These are phyloP conservation scores for Leptomonas seymouri DNA, from an alignment of 208 protist genomes.

Conservation along the genomic window DNA sequence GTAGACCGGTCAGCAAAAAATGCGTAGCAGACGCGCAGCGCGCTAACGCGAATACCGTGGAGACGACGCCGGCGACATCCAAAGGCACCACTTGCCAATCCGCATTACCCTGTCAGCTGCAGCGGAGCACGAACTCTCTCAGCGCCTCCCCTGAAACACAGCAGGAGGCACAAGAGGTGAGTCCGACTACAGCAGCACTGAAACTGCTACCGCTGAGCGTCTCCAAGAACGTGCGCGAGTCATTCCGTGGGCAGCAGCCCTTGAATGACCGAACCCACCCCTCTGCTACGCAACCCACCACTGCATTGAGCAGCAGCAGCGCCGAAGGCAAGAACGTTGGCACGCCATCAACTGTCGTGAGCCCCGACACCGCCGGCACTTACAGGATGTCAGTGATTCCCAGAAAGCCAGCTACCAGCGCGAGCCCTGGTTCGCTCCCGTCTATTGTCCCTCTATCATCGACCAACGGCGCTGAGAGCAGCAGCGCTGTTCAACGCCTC, in stretches of 20 bases:
- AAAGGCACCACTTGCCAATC: neutral
- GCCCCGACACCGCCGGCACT: neutral
- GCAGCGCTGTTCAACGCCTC: neutral
- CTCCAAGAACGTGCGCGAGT: neutral
- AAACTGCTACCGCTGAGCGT: neutral
- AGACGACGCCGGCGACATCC: neutral
- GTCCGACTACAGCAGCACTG: neutral
- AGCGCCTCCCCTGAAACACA: conserved; percentile 1
- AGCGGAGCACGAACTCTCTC: conserved; percentile 13
- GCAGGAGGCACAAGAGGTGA: neutral
- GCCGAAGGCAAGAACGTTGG: neutral
- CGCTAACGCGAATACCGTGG: neutral
- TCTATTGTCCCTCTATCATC: neutral
- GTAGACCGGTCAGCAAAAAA: too few species aligned
- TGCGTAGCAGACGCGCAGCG: neutral
- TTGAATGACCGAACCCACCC: neutral
- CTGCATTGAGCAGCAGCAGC: neutral
- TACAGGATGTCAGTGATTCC: neutral
- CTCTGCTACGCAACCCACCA: neutral
- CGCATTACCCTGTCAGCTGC: neutral
- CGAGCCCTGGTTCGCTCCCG: neutral
- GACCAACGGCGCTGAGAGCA: neutral
- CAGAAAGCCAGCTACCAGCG: conserved; percentile 1
- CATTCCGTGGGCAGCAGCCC: neutral
- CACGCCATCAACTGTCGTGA: neutral